These are phyloP conservation scores for Schwanniomyces pseudopolymorphus DNA, from an alignment of 805 yeast genomes.

Conservation along the genomic window DNA sequence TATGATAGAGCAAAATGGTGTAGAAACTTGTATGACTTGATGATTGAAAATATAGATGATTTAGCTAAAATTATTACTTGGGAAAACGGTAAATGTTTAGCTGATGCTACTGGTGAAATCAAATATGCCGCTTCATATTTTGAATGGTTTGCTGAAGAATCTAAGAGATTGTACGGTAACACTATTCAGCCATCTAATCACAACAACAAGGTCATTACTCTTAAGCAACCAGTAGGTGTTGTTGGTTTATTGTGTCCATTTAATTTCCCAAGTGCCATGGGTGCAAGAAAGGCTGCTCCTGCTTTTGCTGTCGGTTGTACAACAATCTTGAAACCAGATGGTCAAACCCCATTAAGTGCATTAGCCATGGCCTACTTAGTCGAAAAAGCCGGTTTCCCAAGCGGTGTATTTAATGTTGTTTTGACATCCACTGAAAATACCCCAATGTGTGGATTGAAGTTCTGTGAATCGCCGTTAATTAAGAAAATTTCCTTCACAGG, in stretches of 20 bases:
- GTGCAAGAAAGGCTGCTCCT: slow-evolving; percentile 63
- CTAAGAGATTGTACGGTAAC: slow-evolving; percentile 54
- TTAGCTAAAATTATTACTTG: slow-evolving; percentile 54
- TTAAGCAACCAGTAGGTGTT: slow-evolving; percentile 62
- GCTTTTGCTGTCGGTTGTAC: slow-evolving; percentile 69
- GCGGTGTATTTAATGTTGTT: slow-evolving; percentile 55
- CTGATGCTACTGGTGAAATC: slow-evolving; percentile 56
- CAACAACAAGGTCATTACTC: slow-evolving; percentile 51
- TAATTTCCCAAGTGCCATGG: slow-evolving; percentile 70
- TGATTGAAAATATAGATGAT: slow-evolving; percentile 57
- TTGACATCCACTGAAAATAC: slow-evolving; percentile 47
- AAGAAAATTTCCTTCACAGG: slow-evolving; percentile 78
- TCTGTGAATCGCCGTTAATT: slow-evolving; percentile 55
- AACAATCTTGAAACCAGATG: slow-evolving; percentile 59
- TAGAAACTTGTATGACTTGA: slow-evolving; percentile 49
- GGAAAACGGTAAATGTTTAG: slow-evolving; percentile 60
- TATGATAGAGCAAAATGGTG: slow-evolving; percentile 52
- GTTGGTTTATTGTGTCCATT: slow-evolving; percentile 65
- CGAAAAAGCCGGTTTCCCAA: slow-evolving; percentile 61
- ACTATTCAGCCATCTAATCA: slow-evolving; percentile 56
- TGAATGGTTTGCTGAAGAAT: slow-evolving; percentile 53
- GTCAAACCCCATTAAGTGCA: slow-evolving; percentile 60
- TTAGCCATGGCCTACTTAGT: slow-evolving; percentile 56
- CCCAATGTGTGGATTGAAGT: slow-evolving; percentile 51
- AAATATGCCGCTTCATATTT: slow-evolving; percentile 55